Evolutionary conservation across 495 filamentous ascomycete species (phyloP).

Genomic region (Neurospora hispaniola): DNA sequence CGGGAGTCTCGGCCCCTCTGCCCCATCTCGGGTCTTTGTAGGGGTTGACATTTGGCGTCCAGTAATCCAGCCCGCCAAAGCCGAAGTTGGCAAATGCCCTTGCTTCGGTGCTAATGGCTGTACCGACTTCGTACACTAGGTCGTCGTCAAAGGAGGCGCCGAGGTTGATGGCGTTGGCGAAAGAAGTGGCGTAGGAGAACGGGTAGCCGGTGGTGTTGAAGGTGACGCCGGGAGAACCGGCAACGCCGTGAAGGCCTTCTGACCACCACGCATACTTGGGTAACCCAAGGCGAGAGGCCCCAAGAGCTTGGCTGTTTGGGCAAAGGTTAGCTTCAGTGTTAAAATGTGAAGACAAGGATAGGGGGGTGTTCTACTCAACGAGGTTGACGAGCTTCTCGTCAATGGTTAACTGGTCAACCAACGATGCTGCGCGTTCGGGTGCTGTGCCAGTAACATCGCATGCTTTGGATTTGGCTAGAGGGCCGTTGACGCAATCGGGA

Average conservation of each 20-base stretch:
- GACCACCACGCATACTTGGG: slow-evolving; percentile 42
- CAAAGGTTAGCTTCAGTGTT: background rate
- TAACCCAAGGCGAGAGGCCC: slow-evolving; percentile 31
- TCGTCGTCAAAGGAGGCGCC: slow-evolving; percentile 39
- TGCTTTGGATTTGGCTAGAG: background rate
- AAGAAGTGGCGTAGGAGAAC: slow-evolving; percentile 37
- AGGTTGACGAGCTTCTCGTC: slow-evolving; percentile 32
- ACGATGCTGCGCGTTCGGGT: slow-evolving; percentile 23
- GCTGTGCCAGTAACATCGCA: background rate
- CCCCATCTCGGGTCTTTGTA: slow-evolving; percentile 44
- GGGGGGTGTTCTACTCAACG: background rate
- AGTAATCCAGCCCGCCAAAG: slow-evolving; percentile 48
- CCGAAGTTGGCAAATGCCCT: slow-evolving; percentile 57
- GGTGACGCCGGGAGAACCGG: slow-evolving; percentile 22
- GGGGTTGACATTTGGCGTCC: slow-evolving; percentile 60
- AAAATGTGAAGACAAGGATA: background rate
- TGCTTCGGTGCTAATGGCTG: slow-evolving; percentile 47
- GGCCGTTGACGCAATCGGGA: background rate
- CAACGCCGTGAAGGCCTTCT: slow-evolving; percentile 42
- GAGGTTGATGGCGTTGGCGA: slow-evolving; percentile 35
- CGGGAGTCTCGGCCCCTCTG: slow-evolving; percentile 30
- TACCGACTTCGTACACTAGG: slow-evolving; percentile 31
- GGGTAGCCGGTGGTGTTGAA: slow-evolving; percentile 20
- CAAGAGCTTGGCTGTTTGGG: slow-evolving; percentile 19
- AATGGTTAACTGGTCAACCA: slow-evolving; percentile 28